These are phyloP conservation scores for Collybia mongolica DNA, from an alignment of 768 basidiomycete species.

Conservation along the genomic window DNA sequence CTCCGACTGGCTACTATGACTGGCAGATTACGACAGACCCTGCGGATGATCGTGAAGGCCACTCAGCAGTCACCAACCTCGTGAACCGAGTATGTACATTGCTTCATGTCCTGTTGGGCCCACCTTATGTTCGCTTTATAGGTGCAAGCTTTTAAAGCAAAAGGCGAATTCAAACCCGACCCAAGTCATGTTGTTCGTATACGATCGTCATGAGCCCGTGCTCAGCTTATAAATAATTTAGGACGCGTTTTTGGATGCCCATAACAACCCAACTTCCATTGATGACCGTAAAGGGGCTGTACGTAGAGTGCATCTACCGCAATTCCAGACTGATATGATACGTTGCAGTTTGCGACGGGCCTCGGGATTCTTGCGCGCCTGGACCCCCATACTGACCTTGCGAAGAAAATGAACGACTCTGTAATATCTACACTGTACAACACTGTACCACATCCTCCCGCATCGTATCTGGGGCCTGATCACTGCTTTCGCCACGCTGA, in stretches of 20 bases:
- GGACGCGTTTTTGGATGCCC: conserved; percentile 27
- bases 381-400: conserved; percentile 14
- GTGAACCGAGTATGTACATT: conserved; percentile 19
- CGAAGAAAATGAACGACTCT: conserved; percentile 20
- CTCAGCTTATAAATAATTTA: conserved; percentile 4
- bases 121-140: not conserved
- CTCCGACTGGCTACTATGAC: conserved; percentile 46
- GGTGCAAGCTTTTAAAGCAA: conserved; percentile 18
- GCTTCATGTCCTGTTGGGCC: not conserved
- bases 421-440: conserved; percentile 48
- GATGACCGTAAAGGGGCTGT: conserved; percentile 40
- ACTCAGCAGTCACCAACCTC: conserved; percentile 33
- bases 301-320: conserved; percentile 1
- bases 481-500: conserved; percentile 44
- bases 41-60: conserved; percentile 24
- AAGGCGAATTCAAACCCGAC: conserved; percentile 21
- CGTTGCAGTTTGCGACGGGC: conserved; percentile 23
- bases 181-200: conserved; percentile 20
- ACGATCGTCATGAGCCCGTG: not conserved
- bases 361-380: conserved; percentile 26
- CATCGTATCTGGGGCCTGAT: conserved; percentile 31
- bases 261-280: conserved; percentile 31
- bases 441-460: conserved; percentile 54
- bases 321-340: not conserved
- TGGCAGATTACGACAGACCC: conserved; percentile 32